Evolutionary conservation across 176 grass and related monocot genomes (phyloP).

Genomic region (Dactylis glomerata): DNA sequence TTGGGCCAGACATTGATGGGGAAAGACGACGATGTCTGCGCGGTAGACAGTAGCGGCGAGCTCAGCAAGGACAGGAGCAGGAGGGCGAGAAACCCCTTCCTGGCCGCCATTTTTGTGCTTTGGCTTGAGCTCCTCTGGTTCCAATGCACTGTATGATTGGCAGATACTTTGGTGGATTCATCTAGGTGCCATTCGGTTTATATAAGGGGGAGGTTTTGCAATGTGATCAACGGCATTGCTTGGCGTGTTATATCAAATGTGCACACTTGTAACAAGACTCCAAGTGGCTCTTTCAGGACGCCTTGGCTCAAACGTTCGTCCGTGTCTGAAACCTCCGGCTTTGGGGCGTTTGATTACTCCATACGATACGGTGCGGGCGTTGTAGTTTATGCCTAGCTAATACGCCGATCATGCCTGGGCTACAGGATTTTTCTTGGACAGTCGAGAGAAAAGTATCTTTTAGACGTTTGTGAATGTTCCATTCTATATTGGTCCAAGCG

Average conservation of each 20-base stretch:
- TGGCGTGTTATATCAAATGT: not conserved
- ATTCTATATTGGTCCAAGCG: not conserved
- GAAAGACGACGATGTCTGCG: slow-evolving; percentile 11
- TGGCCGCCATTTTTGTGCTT: slow-evolving; percentile 3
- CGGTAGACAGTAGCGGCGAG: not conserved
- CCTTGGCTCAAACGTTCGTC: not conserved
- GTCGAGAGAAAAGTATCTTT: not conserved
- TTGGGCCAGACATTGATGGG: slow-evolving; percentile 84
- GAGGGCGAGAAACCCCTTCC: not conserved
- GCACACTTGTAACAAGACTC: not conserved
- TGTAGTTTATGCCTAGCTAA: not conserved
- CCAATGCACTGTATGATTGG: not conserved
- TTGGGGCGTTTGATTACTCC: not conserved
- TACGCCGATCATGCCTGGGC: not conserved
- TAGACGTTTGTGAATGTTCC: not conserved
- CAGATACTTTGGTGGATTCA: not conserved
- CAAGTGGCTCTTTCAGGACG: slow-evolving; percentile 21
- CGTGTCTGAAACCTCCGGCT: not conserved
- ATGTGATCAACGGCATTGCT: not conserved
- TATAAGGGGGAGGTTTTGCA: not conserved
- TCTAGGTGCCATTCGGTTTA: not conserved
- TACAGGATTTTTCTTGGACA: not conserved
- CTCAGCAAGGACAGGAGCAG: slow-evolving; percentile 11
- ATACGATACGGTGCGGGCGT: not conserved
- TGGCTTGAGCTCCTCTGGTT: not conserved